A percentile compares a stretch with the other conserved stretches of the same genome.
phyloP scores from a whole-genome alignment of 1,284 basidiomycete species.

The Ceratobasidium theobromae region DNA sequence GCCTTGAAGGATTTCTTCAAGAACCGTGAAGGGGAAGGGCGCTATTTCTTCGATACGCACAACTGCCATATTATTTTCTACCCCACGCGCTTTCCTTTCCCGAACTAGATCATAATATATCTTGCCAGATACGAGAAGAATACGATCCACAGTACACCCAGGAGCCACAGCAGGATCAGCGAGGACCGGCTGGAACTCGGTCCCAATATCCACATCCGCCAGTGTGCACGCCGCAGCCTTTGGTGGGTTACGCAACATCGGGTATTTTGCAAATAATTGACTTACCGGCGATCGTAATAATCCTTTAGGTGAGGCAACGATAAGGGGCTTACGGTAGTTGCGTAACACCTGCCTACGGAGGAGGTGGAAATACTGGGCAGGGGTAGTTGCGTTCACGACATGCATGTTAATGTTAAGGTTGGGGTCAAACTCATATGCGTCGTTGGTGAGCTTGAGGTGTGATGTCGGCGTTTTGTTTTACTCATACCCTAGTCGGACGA shows the following conservation, averaged over 20 bases:
- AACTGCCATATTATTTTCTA: slow-evolving; percentile 60
- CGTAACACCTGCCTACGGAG: slow-evolving; percentile 78
- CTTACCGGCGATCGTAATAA: slow-evolving; percentile 75
- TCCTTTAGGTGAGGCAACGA: slow-evolving; percentile 82
- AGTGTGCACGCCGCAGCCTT: slow-evolving; percentile 76
- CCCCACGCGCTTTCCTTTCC: slow-evolving; percentile 55
- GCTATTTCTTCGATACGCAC: slow-evolving; percentile 81
- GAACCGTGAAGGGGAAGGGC: slow-evolving; percentile 73
- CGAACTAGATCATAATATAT: slow-evolving; percentile 83
- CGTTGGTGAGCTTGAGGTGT: slow-evolving; percentile 63
- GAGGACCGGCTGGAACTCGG: slow-evolving; percentile 72
- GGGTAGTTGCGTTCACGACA: slow-evolving; percentile 81
- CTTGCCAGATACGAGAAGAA: slow-evolving; percentile 74
- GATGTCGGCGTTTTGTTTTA: not conserved
- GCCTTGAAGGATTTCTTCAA: slow-evolving; percentile 51
- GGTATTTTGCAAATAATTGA: slow-evolving; percentile 35
- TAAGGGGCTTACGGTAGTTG: slow-evolving; percentile 81
- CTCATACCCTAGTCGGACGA: not conserved
- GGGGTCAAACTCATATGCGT: slow-evolving; percentile 52
- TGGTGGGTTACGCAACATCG: not conserved
- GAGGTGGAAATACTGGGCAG: slow-evolving; percentile 88
- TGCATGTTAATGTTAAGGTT: slow-evolving; percentile 71
- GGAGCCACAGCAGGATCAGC: slow-evolving; percentile 40
- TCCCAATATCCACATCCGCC: slow-evolving; percentile 62
- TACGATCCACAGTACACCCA: slow-evolving; percentile 50